Percentiles rank a stretch among this genome's conserved stretches.
These are phyloP conservation scores for Lophium mytilinum DNA, from an alignment of 495 filamentous ascomycete genomes.

Conservation along the genomic window DNA sequence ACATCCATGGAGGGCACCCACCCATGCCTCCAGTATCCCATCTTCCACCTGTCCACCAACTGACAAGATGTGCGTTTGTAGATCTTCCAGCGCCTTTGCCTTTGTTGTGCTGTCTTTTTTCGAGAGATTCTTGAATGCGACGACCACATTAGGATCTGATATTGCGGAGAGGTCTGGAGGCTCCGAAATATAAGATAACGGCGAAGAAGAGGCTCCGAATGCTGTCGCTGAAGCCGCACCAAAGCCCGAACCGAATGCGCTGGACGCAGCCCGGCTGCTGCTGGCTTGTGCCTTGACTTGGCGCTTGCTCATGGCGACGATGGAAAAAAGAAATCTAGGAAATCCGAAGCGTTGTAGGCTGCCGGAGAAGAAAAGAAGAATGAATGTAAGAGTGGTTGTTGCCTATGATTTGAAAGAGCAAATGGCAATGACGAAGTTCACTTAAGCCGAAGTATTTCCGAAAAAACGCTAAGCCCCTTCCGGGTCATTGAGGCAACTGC, in stretches of 20 bases:
- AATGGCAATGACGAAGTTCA: too few relatives aligned
- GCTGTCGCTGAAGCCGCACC: slow-evolving; percentile 36
- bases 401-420: too few relatives aligned
- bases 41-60: slow-evolving; percentile 58
- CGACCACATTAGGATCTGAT: slow-evolving; percentile 69
- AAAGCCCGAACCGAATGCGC: slow-evolving; percentile 40
- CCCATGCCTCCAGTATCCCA: slow-evolving; percentile 76
- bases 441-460: background rate
- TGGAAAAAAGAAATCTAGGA: background rate
- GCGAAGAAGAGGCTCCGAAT: slow-evolving; percentile 48
- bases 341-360: background rate
- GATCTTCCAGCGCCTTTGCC: slow-evolving; percentile 82
- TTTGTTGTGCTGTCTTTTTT: slow-evolving; percentile 94
- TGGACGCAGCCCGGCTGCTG: slow-evolving; percentile 55
- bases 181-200: slow-evolving; percentile 75
- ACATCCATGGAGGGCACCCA: slow-evolving; percentile 42
- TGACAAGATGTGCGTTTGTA: slow-evolving; percentile 55
- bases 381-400: background rate
- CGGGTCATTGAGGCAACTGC: slow-evolving; percentile 1
- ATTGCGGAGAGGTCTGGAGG: slow-evolving; percentile 74
- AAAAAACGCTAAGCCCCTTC: background rate
- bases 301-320: slow-evolving; percentile 52
- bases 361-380: background rate
- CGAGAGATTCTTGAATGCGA: slow-evolving; percentile 81
- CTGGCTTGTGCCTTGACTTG: slow-evolving; percentile 63